Percentiles rank a stretch among this genome's conserved stretches.
Evolutionary conservation across 371 early-diverging fungal species (phyloP).

Genomic region (Massospora cicadina): DNA sequence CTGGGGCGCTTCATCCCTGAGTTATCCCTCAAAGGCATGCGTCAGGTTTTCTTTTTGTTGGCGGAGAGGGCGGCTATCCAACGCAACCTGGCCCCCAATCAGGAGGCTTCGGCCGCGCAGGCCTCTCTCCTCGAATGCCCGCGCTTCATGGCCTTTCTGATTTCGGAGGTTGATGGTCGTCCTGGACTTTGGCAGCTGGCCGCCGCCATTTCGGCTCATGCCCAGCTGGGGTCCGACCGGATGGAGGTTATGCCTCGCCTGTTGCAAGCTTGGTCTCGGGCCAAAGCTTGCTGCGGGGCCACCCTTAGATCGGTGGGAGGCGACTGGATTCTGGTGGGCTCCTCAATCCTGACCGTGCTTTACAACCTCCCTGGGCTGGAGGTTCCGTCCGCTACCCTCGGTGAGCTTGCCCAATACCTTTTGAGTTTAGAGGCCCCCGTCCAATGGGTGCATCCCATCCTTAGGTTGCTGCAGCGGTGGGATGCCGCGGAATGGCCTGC

Average conservation of each 20-base stretch:
- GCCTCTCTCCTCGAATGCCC: background rate
- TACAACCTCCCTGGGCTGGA: background rate
- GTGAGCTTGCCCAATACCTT: background rate
- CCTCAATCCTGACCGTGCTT: background rate
- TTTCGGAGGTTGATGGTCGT: background rate
- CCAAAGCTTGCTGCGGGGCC: background rate
- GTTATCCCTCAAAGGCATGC: background rate
- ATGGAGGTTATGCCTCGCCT: background rate
- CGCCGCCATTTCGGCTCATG: background rate
- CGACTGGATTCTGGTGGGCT: background rate
- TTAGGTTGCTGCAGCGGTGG: background rate
- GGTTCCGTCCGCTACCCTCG: background rate
- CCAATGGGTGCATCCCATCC: background rate
- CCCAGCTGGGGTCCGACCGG: background rate
- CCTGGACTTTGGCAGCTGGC: background rate
- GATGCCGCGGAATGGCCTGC: background rate
- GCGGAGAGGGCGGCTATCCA: background rate
- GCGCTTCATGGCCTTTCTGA: background rate
- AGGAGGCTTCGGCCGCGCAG: background rate
- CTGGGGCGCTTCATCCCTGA: background rate
- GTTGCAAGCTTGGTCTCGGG: background rate
- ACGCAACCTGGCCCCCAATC: background rate
- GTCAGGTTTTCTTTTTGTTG: background rate
- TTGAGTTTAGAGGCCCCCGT: background rate
- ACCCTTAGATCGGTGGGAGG: no score